phyloP scores from a whole-genome alignment of 2,329 filamentous ascomycete genomes.

The Herpotrichia juniperi region DNA sequence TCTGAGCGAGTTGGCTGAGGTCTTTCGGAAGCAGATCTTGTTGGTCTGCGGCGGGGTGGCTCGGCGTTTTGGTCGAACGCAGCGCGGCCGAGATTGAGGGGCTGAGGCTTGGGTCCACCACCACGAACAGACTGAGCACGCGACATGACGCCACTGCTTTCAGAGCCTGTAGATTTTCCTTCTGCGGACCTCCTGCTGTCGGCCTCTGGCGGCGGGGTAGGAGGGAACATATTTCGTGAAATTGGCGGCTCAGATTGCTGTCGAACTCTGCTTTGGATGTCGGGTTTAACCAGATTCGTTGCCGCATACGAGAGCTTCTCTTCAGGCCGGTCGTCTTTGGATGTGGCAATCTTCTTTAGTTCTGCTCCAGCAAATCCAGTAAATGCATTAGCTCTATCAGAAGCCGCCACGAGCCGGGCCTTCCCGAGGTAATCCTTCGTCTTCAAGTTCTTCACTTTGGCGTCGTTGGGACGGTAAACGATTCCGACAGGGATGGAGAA shows the following conservation, averaged over 20 bases:
- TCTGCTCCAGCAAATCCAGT: slow-evolving; percentile 82
- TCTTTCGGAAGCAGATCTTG: slow-evolving; percentile 52
- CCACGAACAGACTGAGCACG: slow-evolving; percentile 58
- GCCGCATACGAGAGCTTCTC: slow-evolving; percentile 92
- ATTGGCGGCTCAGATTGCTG: slow-evolving; percentile 86
- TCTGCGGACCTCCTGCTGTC: slow-evolving; percentile 61
- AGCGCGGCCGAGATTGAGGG: slow-evolving; percentile 55
- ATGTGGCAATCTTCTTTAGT: slow-evolving; percentile 70
- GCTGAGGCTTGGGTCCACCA: slow-evolving; percentile 54
- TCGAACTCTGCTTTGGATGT: slow-evolving; percentile 73
- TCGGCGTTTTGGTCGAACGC: slow-evolving; percentile 49
- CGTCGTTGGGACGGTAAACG: slow-evolving; percentile 92
- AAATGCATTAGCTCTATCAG: slow-evolving; percentile 79
- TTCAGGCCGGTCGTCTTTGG: slow-evolving; percentile 77
- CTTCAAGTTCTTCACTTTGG: slow-evolving; percentile 97
- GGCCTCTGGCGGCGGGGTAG: slow-evolving; percentile 95
- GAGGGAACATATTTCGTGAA: slow-evolving; percentile 84
- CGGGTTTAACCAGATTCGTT: slow-evolving; percentile 89
- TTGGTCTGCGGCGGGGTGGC: slow-evolving; percentile 41
- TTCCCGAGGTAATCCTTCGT: slow-evolving; percentile 98
- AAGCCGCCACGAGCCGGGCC: slow-evolving; percentile 88
- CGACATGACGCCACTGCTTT: slow-evolving; percentile 45
- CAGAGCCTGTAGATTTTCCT: slow-evolving; percentile 11
- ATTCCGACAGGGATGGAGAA: slow-evolving; percentile 98
- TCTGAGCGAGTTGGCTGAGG: slow-evolving; percentile 45